Evolutionary conservation across 441 rosid species (phyloP).

Genomic region (Pelargonium citronellum): DNA sequence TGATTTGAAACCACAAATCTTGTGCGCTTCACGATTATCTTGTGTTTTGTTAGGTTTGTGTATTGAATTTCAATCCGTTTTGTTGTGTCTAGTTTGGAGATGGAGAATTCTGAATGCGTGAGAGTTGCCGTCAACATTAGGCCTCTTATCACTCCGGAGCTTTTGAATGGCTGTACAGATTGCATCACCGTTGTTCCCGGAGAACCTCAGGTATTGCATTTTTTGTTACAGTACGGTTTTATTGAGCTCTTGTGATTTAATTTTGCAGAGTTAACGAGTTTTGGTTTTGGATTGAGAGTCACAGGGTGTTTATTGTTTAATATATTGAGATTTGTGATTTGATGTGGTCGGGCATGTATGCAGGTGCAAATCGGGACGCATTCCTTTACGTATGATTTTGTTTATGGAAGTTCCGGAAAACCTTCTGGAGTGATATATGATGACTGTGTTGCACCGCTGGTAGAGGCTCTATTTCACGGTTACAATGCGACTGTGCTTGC

Average conservation of each 20-base stretch:
- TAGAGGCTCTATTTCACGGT: conserved; percentile 75
- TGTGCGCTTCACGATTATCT: not conserved
- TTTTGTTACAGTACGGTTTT: not conserved
- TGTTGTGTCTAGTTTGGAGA: conserved; percentile 20
- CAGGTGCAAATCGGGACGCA: conserved; percentile 90
- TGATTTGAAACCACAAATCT: not conserved
- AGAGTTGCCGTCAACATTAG: conserved; percentile 83
- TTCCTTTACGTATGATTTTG: conserved; percentile 70
- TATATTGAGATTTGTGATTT: not conserved
- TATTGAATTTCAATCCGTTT: not conserved
- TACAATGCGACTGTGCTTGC: conserved; percentile 95
- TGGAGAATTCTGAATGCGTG: conserved; percentile 72
- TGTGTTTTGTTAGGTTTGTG: conserved; percentile 1
- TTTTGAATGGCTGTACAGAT: conserved; percentile 74
- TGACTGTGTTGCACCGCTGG: conserved; percentile 78
- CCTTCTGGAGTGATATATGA: conserved; percentile 44
- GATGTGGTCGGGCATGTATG: not conserved
- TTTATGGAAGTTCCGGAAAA: conserved; percentile 51
- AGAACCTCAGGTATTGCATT: conserved; percentile 65
- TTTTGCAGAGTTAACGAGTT: not conserved
- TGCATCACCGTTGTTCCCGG: conserved; percentile 76
- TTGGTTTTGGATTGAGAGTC: not conserved
- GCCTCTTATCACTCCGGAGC: conserved; percentile 83
- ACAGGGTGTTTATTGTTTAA: not conserved
- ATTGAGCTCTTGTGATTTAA: not conserved